A percentile compares a stretch with the other conserved stretches of the same genome.
Conservation (phyloP, 1,284 basidiomycete species). For the Violaceomyces palustris region DNA sequence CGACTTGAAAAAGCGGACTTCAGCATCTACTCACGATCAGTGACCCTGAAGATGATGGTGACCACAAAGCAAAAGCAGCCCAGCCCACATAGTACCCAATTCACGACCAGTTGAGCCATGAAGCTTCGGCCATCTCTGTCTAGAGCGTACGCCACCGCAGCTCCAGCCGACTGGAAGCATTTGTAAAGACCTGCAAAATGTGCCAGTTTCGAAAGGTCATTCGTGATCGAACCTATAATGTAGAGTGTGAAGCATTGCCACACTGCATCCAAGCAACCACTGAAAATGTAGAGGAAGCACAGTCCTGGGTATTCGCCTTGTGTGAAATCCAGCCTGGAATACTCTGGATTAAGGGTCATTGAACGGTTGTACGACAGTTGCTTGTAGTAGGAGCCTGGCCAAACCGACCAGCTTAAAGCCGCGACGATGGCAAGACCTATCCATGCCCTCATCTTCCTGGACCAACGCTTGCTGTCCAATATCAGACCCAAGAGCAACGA, state of each 20-base stretch:
- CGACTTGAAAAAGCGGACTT: too few species aligned
- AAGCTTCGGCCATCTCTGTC: too few species aligned
- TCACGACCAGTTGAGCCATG: too few species aligned
- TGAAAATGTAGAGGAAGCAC: slow-evolving; percentile 12
- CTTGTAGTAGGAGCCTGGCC: slow-evolving; percentile 15
- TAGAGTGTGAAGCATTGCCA: slow-evolving; percentile 29
- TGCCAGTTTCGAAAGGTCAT: slow-evolving; percentile 41
- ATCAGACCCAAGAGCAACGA: slow-evolving; percentile 14
- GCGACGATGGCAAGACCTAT: slow-evolving; percentile 16
- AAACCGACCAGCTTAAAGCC: slow-evolving; percentile 10
- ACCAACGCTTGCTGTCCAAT: slow-evolving; percentile 13
- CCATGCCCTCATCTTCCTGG: too few species aligned
- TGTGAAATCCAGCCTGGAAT: too few species aligned
- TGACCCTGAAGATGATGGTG: too few species aligned
- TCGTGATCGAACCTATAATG: slow-evolving; percentile 38
- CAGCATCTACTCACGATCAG: too few species aligned
- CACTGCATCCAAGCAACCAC: slow-evolving; percentile 18
- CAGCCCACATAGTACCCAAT: background rate
- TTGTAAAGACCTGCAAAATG: slow-evolving; percentile 35
- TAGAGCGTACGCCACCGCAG: slow-evolving; percentile 27
- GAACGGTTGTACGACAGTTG: slow-evolving; percentile 17
- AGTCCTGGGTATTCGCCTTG: slow-evolving; percentile 17
- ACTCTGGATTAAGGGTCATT: slow-evolving; percentile 21
- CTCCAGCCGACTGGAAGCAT: slow-evolving; percentile 35
- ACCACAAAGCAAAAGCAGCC: background rate